These are phyloP conservation scores for Annona squamosa DNA, from an alignment of 164 flowering plant species.

Conservation along the genomic window DNA sequence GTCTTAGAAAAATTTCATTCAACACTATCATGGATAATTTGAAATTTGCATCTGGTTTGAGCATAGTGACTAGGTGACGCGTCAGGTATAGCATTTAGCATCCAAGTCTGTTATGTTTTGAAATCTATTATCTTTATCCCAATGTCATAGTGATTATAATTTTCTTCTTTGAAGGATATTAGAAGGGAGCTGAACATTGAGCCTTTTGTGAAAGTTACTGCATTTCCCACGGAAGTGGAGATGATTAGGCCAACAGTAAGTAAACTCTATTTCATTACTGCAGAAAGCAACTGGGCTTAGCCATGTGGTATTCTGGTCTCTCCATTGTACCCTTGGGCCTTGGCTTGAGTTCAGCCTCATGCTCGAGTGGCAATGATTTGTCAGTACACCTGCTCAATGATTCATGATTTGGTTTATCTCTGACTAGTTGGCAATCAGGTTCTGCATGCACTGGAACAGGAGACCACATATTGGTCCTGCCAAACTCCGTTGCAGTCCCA, in stretches of 20 bases:
- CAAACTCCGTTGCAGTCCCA: neutral
- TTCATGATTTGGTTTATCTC: too few relatives aligned
- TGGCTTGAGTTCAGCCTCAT: neutral
- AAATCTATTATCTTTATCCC: neutral
- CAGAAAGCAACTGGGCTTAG: neutral
- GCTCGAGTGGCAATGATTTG: neutral
- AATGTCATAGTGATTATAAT: neutral
- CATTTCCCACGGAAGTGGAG: constrained; percentile 16
- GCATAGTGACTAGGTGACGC: too few relatives aligned
- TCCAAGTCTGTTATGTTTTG: too few relatives aligned
- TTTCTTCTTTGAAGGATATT: constrained; percentile 34
- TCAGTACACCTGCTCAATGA: too few relatives aligned
- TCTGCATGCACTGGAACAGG: too few relatives aligned
- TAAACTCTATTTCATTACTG: constrained; percentile 2
- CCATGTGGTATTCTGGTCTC: neutral
- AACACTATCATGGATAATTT: too few relatives aligned
- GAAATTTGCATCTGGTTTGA: too few relatives aligned
- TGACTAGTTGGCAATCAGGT: too few relatives aligned
- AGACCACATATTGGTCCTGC: neutral
- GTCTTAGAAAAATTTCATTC: too few relatives aligned
- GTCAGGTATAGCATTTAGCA: too few relatives aligned
- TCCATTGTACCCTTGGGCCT: neutral
- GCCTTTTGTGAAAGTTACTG: constrained; percentile 30
- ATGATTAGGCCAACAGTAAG: constrained; percentile 33
- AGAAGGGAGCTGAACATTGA: constrained; percentile 46